A percentile compares a stretch with the other conserved stretches of the same genome.
Conservation (phyloP, 306 rosid genomes). For the Parietaria judaica region DNA sequence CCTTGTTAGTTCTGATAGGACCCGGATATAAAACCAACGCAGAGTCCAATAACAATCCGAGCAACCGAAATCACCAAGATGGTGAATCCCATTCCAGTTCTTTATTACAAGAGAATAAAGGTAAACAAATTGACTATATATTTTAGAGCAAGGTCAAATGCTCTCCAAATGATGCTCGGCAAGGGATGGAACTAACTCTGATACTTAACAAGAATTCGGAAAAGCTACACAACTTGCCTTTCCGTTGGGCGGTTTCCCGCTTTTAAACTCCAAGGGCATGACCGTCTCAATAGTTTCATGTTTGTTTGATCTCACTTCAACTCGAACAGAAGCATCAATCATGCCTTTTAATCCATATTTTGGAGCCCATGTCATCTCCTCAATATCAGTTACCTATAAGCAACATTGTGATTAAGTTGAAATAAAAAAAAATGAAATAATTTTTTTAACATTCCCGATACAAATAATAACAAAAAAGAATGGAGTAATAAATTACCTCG, state of each 20-base stretch:
- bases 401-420: slow-evolving; percentile 2
- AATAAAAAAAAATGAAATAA: too few relatives aligned
- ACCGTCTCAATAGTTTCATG: slow-evolving; percentile 39
- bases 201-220: neutral
- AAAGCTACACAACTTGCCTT: slow-evolving; percentile 55
- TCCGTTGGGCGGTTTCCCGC: slow-evolving; percentile 57
- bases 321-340: slow-evolving; percentile 91
- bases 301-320: slow-evolving; percentile 36
- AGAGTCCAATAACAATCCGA: too few relatives aligned
- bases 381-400: slow-evolving; percentile 79
- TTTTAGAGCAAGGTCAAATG: too few relatives aligned
- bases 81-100: too few relatives aligned
- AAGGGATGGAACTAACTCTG: too few relatives aligned
- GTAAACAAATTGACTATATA: too few relatives aligned
- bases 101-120: too few relatives aligned
- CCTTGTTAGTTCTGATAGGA: slow-evolving; percentile 8
- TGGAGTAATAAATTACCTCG: slow-evolving; percentile 51
- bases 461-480: too few relatives aligned
- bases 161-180: too few relatives aligned
- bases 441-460: too few relatives aligned
- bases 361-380: slow-evolving; percentile 99
- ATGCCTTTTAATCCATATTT: slow-evolving; percentile 91
- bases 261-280: slow-evolving; percentile 90
- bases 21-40: neutral
- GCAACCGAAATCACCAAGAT: too few relatives aligned